Evolutionary conservation across 257 asterid genomes (phyloP).

Genomic region (Solanum medicagineum): DNA sequence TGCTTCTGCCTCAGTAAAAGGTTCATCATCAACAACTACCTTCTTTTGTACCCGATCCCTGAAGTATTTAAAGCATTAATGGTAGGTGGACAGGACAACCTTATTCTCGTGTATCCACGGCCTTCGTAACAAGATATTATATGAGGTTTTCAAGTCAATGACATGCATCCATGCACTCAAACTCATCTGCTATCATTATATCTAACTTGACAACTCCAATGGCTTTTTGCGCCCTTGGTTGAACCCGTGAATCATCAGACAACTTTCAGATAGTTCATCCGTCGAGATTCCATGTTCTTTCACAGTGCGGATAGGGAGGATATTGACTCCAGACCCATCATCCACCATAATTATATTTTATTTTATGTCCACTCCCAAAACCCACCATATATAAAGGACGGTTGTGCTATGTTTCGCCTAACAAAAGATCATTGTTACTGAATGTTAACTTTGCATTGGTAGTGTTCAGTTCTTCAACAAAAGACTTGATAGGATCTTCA

Average conservation of each 20-base stretch:
- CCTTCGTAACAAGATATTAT: background rate
- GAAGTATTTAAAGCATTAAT: background rate
- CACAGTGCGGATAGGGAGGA: fast-evolving
- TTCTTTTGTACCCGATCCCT: background rate
- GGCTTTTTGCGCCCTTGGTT: background rate
- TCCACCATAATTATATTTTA: background rate
- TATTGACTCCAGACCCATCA: background rate
- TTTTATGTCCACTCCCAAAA: background rate
- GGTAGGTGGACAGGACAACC: background rate
- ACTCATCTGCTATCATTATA: background rate
- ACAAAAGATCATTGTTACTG: background rate
- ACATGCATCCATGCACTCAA: background rate
- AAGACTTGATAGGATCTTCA: background rate
- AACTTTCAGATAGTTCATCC: background rate
- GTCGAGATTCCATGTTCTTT: too few species aligned
- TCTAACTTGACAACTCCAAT: background rate
- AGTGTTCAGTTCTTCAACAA: background rate
- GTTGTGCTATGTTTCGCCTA: background rate
- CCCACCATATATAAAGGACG: background rate
- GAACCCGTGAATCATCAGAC: fast-evolving
- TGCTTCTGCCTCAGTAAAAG: background rate
- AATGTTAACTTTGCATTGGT: background rate
- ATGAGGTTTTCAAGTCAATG: background rate
- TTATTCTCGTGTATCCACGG: background rate
- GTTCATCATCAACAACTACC: background rate